Evolutionary conservation across 768 basidiomycete genomes (phyloP).

Genomic region (Mycena chlorophos): DNA sequence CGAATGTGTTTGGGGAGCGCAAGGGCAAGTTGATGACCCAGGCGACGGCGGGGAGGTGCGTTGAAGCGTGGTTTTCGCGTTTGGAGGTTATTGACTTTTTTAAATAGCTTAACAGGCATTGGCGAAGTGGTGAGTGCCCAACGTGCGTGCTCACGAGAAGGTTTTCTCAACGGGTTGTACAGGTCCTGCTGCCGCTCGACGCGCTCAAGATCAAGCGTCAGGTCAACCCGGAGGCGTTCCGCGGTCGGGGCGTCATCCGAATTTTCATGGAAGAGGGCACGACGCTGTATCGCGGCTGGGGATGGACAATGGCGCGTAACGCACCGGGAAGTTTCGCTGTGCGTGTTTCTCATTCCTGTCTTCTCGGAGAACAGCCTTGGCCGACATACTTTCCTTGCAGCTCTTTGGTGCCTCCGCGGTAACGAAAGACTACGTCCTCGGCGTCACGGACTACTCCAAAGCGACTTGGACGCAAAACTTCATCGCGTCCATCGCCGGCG

Average conservation of each 20-base stretch:
- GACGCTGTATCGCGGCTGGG: conserved; percentile 94
- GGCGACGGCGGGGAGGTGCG: conserved; percentile 89
- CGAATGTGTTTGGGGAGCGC: conserved; percentile 85
- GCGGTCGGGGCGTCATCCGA: conserved; percentile 85
- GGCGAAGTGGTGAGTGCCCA: conserved; percentile 82
- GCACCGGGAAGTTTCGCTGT: conserved; percentile 96
- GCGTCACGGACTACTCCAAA: conserved; percentile 84
- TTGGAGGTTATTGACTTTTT: conserved; percentile 9
- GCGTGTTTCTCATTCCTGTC: conserved; percentile 32
- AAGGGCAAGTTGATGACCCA: conserved; percentile 96
- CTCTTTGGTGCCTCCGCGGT: conserved; percentile 96
- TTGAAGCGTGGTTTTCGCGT: conserved; percentile 52
- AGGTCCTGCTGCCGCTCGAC: conserved; percentile 94
- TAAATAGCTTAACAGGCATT: conserved; percentile 70
- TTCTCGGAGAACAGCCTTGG: background rate
- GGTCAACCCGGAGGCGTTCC: conserved; percentile 97
- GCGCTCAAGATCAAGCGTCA: conserved; percentile 98
- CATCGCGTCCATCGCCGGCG: conserved; percentile 90
- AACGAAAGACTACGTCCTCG: conserved; percentile 91
- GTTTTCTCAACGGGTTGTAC: no score
- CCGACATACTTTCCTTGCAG: conserved; percentile 40
- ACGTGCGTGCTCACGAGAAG: no score
- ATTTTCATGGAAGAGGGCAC: conserved; percentile 92
- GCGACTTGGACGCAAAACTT: conserved; percentile 99
- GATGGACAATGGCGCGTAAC: conserved; percentile 98